phyloP scores from a whole-genome alignment of 1,139 yeast genomes.

The Candida tropicalis region DNA sequence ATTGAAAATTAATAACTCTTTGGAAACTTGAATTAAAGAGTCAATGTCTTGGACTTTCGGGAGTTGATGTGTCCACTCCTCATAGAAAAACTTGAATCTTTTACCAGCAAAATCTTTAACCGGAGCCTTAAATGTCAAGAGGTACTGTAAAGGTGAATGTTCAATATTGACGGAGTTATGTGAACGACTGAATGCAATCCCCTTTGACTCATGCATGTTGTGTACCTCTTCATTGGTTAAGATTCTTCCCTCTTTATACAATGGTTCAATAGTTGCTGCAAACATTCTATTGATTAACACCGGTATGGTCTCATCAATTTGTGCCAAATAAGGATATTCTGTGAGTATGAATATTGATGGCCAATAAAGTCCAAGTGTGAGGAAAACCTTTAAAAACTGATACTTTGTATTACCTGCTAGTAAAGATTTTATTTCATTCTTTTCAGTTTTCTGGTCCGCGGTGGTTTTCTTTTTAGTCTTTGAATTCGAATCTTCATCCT shows the following conservation, averaged over 20 bases:
- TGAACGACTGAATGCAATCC: constrained; percentile 32
- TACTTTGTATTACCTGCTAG: constrained; percentile 28
- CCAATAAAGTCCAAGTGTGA: constrained; percentile 65
- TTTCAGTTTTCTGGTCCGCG: constrained; percentile 17
- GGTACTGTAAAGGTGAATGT: constrained; percentile 21
- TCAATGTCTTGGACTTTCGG: constrained; percentile 41
- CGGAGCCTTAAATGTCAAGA: constrained; percentile 36
- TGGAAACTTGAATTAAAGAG: constrained; percentile 49
- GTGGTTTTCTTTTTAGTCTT: constrained; percentile 11
- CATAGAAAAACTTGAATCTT: constrained; percentile 50
- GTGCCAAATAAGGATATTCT: constrained; percentile 64
- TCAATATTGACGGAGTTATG: constrained; percentile 35
- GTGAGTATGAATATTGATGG: constrained; percentile 65
- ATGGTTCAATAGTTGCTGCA: constrained; percentile 52
- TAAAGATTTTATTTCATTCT: constrained; percentile 1
- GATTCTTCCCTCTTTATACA: constrained; percentile 32
- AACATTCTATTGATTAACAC: constrained; percentile 54
- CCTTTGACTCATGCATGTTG: constrained; percentile 25
- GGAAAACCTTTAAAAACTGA: constrained; percentile 53
- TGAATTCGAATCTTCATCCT: constrained; percentile 33
- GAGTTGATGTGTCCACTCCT: constrained; percentile 49
- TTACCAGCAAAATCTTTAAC: constrained; percentile 31
- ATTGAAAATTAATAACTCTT: constrained; percentile 53
- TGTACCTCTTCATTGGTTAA: constrained; percentile 23
- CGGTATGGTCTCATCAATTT: constrained; percentile 55